Conservation (phyloP, 1,284 basidiomycete species). For the Naganishia sp. region DNA sequence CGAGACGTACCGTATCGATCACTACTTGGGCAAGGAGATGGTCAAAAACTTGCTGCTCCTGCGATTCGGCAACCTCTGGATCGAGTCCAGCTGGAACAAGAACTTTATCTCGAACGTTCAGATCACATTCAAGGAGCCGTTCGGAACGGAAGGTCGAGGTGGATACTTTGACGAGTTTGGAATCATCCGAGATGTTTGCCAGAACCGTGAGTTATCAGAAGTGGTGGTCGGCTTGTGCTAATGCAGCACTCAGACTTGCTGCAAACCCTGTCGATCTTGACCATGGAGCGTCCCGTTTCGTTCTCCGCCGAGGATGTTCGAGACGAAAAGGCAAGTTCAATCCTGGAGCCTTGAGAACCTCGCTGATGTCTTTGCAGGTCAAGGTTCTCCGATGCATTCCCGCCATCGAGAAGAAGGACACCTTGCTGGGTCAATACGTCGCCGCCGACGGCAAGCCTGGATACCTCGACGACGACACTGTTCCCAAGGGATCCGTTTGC, state of each 20-base stretch:
- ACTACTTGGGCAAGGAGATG: constrained; percentile 98
- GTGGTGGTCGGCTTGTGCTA: constrained; percentile 19
- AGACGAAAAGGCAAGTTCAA: constrained; percentile 78
- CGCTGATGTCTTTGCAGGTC: constrained; percentile 61
- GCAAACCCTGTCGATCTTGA: constrained; percentile 85
- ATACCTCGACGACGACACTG: constrained; percentile 93
- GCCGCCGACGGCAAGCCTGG: constrained; percentile 85
- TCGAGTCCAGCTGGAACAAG: constrained; percentile 87
- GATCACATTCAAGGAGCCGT: constrained; percentile 97
- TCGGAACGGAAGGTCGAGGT: constrained; percentile 93
- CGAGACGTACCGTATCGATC: constrained; percentile 96
- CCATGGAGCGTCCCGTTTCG: constrained; percentile 97
- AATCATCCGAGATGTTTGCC: constrained; percentile 91
- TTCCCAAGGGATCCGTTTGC: constrained; percentile 85
- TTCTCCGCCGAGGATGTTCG: constrained; percentile 94
- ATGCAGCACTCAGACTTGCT: constrained; percentile 67
- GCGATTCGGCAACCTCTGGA: constrained; percentile 86
- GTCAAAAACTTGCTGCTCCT: constrained; percentile 94
- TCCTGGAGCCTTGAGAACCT: constrained; percentile 30
- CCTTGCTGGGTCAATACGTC: constrained; percentile 89
- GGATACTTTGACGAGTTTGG: constrained; percentile 99
- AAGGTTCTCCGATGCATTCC: constrained; percentile 90
- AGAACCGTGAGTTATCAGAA: constrained; percentile 77
- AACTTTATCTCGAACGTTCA: constrained; percentile 92
- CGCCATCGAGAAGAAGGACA: constrained; percentile 72